phyloP scores from a whole-genome alignment of 176 grass and related monocot species.

The Miscanthus lutarioriparius region DNA sequence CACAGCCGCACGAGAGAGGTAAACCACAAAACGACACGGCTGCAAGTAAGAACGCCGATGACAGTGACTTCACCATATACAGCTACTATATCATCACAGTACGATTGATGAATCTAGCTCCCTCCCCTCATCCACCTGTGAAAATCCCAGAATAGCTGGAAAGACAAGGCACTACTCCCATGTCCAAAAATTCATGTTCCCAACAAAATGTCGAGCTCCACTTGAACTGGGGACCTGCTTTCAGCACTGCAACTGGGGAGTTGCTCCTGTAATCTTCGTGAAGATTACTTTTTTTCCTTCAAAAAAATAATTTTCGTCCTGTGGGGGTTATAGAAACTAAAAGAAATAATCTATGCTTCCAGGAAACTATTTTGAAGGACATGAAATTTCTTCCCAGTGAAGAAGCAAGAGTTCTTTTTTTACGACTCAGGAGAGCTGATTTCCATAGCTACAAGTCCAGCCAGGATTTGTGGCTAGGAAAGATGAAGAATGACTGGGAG shows the following conservation, averaged over 20 bases:
- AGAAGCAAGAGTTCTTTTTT: background rate
- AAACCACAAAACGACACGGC: background rate
- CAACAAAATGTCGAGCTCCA: background rate
- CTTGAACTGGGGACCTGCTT: background rate
- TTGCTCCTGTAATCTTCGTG: background rate
- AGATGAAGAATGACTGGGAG: background rate
- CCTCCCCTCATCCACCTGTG: background rate
- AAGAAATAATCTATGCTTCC: background rate
- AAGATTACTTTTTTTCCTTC: background rate
- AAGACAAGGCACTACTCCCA: background rate
- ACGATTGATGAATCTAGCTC: background rate
- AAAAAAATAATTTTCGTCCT: background rate
- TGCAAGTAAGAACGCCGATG: background rate
- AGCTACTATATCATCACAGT: too few species aligned
- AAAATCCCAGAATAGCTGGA: background rate
- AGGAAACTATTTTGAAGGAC: background rate
- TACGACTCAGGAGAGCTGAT: background rate
- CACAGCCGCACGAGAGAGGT: background rate
- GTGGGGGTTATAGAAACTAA: background rate
- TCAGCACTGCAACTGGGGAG: background rate
- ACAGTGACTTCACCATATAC: too few species aligned
- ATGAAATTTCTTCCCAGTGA: background rate
- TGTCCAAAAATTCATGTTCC: background rate
- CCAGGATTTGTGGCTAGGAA: background rate
- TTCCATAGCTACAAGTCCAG: background rate